A percentile compares a stretch with the other conserved stretches of the same genome.
Evolutionary conservation across 75 land plant species (phyloP).

Genomic region (Adiantum capillusveneris): DNA sequence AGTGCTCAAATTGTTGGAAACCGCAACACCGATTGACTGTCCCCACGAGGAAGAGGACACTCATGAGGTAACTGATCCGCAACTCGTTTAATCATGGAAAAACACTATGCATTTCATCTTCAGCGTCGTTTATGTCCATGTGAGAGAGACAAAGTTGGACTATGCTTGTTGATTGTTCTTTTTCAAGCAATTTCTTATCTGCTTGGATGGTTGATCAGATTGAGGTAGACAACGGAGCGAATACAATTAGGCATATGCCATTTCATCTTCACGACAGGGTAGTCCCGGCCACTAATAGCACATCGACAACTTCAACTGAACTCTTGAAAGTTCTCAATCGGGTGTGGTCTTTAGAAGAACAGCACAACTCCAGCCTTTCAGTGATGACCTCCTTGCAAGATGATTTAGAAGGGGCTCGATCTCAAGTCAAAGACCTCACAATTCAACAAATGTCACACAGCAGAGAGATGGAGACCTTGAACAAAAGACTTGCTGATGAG

Average conservation of each 20-base stretch:
- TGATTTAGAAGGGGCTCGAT: slow-evolving; percentile 56
- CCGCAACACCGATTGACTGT: background rate
- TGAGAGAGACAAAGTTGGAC: too few relatives aligned
- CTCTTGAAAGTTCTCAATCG: slow-evolving; percentile 74
- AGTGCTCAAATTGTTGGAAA: background rate
- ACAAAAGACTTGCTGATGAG: slow-evolving; percentile 63
- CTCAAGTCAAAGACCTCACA: slow-evolving; percentile 47
- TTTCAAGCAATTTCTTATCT: too few relatives aligned
- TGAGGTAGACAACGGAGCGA: background rate
- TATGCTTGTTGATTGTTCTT: too few relatives aligned
- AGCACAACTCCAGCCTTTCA: slow-evolving; percentile 50
- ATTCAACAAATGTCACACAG: slow-evolving; percentile 48
- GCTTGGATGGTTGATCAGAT: background rate
- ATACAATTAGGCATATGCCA: background rate
- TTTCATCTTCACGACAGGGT: slow-evolving; percentile 1
- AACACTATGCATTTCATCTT: too few relatives aligned
- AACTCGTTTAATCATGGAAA: background rate
- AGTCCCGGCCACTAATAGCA: slow-evolving; percentile 28
- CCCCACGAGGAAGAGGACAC: background rate
- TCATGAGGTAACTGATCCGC: background rate
- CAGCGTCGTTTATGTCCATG: too few relatives aligned
- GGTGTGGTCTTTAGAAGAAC: slow-evolving; percentile 83
- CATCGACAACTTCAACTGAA: slow-evolving; percentile 63
- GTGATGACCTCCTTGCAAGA: slow-evolving; percentile 46
- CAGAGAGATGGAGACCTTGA: slow-evolving; percentile 50